Base-by-base conservation (phyloP, 768 basidiomycete species). In the Phylloporus arenicola region DNA sequence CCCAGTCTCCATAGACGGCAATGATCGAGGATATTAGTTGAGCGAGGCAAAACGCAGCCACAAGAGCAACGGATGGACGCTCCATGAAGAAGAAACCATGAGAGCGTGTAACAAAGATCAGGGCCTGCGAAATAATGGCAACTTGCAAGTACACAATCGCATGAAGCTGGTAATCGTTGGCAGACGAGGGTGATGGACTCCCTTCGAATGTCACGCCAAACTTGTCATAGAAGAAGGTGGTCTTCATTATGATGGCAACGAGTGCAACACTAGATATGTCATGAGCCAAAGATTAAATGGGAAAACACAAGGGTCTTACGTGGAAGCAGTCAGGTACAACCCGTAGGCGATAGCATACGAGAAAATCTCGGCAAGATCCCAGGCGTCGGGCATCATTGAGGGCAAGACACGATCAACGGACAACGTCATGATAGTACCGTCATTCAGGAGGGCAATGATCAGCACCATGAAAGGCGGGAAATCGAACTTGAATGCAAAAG, bases 381-480 rank as follows among this genome's bases (percentile, higher is more conserved):
- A 98, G 60, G 84, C 84, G 69, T 98, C 94, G 3, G 95, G 95
- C 13, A 87, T 86, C 72, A 76, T 84, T 33, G 91, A 93, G 19
- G 95, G 95, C 59, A 98, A 71, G 49, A 97, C 95, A 65, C 95
- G 90, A 70, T 98, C 95, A 38, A 95, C 86, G 6, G 88, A 91
- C 51, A 97, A 79, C 7, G 95, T 98, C 93, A 98, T 96, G 79
- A 98, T 97, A 55, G 95, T 97, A 67, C 95, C 95, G 67, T 98
- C 95, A 70, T 98, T 98, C 60, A 96, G 75, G 33, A 97, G 79
- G 51, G 95, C 95, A 58, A 98, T 93, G 70, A 97, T 91, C 69
- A 98, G 87, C 59, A 98, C 84, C 95, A 97, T 98, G 83, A 98
- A 98, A 12, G 95, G 92, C 58, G 95, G 95, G 92, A 98, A 98